phyloP scores from a whole-genome alignment of 768 basidiomycete species.

The Lentinula aciculospora region DNA sequence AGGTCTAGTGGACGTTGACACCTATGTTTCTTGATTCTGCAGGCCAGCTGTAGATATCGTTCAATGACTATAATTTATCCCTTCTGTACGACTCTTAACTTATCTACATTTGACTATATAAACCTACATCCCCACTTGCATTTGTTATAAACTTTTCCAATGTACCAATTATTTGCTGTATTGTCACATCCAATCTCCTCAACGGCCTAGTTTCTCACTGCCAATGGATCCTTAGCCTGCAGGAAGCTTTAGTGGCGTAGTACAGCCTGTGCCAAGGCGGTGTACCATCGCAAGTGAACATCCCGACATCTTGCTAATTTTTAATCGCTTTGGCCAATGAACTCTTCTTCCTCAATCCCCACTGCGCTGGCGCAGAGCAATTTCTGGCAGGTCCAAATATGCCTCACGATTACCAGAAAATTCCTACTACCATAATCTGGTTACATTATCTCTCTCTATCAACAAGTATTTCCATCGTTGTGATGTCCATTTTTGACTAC shows the following conservation, averaged over 20 bases:
- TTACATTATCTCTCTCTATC: not conserved
- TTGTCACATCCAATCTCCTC: too few species aligned
- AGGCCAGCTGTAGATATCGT: too few species aligned
- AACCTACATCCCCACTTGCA: too few species aligned
- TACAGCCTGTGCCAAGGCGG: too few species aligned
- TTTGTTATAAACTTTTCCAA: too few species aligned
- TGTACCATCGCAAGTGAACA: not conserved
- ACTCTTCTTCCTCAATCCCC: not conserved
- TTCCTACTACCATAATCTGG: not conserved
- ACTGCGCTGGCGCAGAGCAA: slow-evolving; percentile 6
- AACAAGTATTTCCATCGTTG: not conserved
- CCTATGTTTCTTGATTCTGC: not conserved
- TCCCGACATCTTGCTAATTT: not conserved
- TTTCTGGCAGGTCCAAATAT: slow-evolving; percentile 3
- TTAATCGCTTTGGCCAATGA: not conserved
- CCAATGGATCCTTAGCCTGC: too few species aligned
- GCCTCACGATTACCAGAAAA: not conserved
- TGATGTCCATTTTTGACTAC: slow-evolving; percentile 5
- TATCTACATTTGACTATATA: too few species aligned
- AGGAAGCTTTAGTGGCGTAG: too few species aligned
- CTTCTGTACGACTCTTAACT: not conserved
- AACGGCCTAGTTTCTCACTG: too few species aligned
- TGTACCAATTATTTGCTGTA: too few species aligned
- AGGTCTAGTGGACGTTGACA: slow-evolving; percentile 2
- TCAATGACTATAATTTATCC: not conserved